Percentiles rank a stretch among this genome's conserved stretches.
These are phyloP conservation scores for Fragilaria radians DNA, from an alignment of 108 stramenopile genomes.

Conservation along the genomic window DNA sequence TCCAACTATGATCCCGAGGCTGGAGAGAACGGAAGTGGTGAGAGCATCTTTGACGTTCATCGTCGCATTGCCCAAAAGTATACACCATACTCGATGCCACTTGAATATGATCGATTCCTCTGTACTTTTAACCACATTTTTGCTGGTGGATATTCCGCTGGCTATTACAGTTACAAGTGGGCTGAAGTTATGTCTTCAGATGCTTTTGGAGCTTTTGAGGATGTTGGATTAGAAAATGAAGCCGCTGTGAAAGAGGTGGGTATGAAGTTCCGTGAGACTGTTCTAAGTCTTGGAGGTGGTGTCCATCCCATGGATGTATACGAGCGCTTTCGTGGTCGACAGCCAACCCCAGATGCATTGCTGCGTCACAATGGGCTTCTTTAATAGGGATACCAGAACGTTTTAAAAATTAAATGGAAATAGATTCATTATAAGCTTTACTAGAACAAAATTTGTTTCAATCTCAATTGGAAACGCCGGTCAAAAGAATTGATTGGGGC, in stretches of 20 bases:
- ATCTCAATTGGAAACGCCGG: no score
- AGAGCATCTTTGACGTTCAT: slow-evolving; percentile 90
- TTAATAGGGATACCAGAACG: no score
- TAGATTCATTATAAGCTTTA: no score
- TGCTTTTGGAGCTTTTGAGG: slow-evolving; percentile 98
- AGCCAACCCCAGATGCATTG: slow-evolving; percentile 92
- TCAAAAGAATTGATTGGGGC: no score
- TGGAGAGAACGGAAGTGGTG: slow-evolving; percentile 34
- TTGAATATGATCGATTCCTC: slow-evolving; percentile 95
- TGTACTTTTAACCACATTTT: slow-evolving; percentile 96
- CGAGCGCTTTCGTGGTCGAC: slow-evolving; percentile 91
- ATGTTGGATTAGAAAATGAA: slow-evolving; percentile 95
- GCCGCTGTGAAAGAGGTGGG: slow-evolving; percentile 82
- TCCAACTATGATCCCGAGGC: slow-evolving; percentile 71
- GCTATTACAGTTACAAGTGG: slow-evolving; percentile 97
- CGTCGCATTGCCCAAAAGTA: slow-evolving; percentile 76
- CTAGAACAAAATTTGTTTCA: no score
- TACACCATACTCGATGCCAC: slow-evolving; percentile 80
- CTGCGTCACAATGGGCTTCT: slow-evolving; percentile 90
- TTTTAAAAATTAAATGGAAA: no score
- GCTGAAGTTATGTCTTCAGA: slow-evolving; percentile 98
- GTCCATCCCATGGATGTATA: slow-evolving; percentile 91
- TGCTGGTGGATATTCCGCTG: slow-evolving; percentile 94
- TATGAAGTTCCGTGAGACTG: slow-evolving; percentile 88
- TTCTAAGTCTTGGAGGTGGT: slow-evolving; percentile 86